Conservation (phyloP, 2,329 filamentous ascomycete species). For the Cladorrhinum sp. region DNA sequence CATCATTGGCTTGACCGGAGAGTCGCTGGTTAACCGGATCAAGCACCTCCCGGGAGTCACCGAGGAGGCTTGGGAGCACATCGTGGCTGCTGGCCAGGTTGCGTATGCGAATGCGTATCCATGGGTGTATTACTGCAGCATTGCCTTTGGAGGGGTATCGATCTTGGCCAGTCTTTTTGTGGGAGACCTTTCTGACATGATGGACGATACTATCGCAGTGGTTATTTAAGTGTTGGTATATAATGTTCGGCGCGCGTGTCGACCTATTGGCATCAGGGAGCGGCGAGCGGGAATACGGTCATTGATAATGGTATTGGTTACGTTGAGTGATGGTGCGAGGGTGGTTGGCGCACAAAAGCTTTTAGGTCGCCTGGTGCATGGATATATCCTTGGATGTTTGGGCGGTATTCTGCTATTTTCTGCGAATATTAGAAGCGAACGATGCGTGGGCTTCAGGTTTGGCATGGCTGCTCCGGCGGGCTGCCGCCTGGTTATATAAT, state of each 20-base stretch:
- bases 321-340: no score
- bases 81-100: conserved; percentile 54
- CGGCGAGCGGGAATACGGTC: no score
- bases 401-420: no score
- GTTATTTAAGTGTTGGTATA: conserved; percentile 29
- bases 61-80: conserved; percentile 45
- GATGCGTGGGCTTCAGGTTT: no score
- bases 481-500: no score
- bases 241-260: not conserved
- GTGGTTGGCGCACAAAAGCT: no score
- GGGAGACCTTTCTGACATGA: conserved; percentile 56
- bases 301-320: no score
- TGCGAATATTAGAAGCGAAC: no score
- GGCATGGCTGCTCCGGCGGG: no score
- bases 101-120: conserved; percentile 58
- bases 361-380: no score
- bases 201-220: conserved; percentile 56
- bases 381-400: no score
- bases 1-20: conserved; percentile 52
- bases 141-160: conserved; percentile 57
- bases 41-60: conserved; percentile 53
- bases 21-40: conserved; percentile 49
- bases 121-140: conserved; percentile 60
- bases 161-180: conserved; percentile 58
- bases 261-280: conserved; percentile 14